These are phyloP conservation scores for Mortierella sp. DNA, from an alignment of 371 early-diverging fungal species.

Conservation along the genomic window DNA sequence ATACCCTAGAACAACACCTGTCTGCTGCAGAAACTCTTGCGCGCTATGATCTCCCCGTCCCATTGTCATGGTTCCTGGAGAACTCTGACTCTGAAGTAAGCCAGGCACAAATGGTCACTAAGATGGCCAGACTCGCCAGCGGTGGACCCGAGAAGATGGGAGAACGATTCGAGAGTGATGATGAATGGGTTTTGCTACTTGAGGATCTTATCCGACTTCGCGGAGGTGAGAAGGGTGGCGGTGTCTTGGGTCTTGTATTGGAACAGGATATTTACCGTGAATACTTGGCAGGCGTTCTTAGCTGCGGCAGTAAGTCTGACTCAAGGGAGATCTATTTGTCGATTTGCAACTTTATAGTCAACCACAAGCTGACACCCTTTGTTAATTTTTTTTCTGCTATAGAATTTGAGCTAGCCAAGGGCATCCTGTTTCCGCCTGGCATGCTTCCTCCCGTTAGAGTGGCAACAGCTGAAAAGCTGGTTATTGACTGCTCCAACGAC, in stretches of 20 bases:
- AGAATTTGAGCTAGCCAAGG: slow-evolving; percentile 75
- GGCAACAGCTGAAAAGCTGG: slow-evolving; percentile 67
- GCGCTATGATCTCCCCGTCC: slow-evolving; percentile 68
- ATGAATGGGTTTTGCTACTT: slow-evolving; percentile 75
- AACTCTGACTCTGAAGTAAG: slow-evolving; percentile 53
- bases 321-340: background rate
- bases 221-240: slow-evolving; percentile 59
- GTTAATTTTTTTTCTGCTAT: slow-evolving; percentile 17
- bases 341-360: background rate
- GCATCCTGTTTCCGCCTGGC: slow-evolving; percentile 65
- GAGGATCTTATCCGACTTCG: slow-evolving; percentile 72
- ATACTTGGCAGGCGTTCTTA: slow-evolving; percentile 72
- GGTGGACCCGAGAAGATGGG: slow-evolving; percentile 68
- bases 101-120: slow-evolving; percentile 69
- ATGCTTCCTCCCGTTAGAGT: slow-evolving; percentile 61
- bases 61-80: slow-evolving; percentile 72
- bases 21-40: slow-evolving; percentile 72
- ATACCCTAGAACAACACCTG: slow-evolving; percentile 71
- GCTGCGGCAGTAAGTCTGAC: slow-evolving; percentile 73
- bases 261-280: slow-evolving; percentile 72
- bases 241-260: slow-evolving; percentile 65
- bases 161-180: slow-evolving; percentile 67
- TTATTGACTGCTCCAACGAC: slow-evolving; percentile 77
- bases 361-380: background rate
- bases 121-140: slow-evolving; percentile 73